phyloP scores from a whole-genome alignment of 345 rosid species.

The Barbarea vulgaris region DNA sequence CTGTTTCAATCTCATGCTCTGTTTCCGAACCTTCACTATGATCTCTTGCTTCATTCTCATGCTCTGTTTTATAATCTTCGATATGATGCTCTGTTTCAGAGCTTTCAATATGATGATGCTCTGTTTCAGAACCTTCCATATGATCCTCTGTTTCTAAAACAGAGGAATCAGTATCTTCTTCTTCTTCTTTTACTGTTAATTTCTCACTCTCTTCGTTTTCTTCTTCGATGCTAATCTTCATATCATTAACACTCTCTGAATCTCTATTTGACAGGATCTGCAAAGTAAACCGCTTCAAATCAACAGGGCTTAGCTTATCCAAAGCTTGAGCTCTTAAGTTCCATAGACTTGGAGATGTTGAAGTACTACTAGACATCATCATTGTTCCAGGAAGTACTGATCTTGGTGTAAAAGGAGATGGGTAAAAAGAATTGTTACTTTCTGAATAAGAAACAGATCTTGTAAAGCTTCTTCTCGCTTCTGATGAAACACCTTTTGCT shows the following conservation, averaged over 20 bases:
- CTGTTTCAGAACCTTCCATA: neutral
- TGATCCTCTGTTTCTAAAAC: slow-evolving; percentile 13
- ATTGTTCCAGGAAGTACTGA: slow-evolving; percentile 42
- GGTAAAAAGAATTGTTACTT: slow-evolving; percentile 38
- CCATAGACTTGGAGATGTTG: slow-evolving; percentile 48
- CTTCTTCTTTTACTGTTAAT: neutral
- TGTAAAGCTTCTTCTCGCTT: slow-evolving; percentile 32
- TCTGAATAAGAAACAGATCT: slow-evolving; percentile 49
- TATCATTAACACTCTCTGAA: slow-evolving; percentile 15
- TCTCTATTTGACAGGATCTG: slow-evolving; percentile 46
- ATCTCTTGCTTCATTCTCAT: neutral
- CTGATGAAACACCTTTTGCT: slow-evolving; percentile 25
- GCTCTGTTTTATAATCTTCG: neutral
- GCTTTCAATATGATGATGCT: neutral
- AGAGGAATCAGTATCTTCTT: neutral
- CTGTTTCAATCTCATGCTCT: slow-evolving; percentile 5
- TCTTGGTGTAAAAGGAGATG: slow-evolving; percentile 48
- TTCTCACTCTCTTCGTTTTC: slow-evolving; percentile 24
- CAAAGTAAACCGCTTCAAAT: slow-evolving; percentile 55
- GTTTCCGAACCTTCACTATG: neutral
- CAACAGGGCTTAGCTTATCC: slow-evolving; percentile 73
- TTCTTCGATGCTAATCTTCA: slow-evolving; percentile 36
- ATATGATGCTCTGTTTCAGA: neutral
- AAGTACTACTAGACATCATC: slow-evolving; percentile 34
- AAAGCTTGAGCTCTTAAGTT: slow-evolving; percentile 65